These are phyloP conservation scores for Vaccinium macrocarpon DNA, from an alignment of 148 eudicot genomes.

Conservation along the genomic window DNA sequence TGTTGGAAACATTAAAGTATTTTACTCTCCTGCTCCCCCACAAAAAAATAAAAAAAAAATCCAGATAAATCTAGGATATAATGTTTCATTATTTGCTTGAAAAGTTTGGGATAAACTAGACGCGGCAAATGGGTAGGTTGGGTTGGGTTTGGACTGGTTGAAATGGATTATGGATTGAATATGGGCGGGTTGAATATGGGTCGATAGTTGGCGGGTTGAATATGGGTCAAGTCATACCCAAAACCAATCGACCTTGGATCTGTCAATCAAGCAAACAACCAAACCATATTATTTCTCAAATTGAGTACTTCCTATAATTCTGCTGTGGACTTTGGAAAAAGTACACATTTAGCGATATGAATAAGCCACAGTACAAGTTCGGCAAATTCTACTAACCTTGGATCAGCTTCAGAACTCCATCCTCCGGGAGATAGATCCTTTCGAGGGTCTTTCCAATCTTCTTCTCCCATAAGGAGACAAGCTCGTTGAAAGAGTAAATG, in stretches of 20 bases:
- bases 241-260: background rate
- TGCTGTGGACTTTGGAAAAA: background rate
- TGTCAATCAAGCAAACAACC: background rate
- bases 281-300: background rate
- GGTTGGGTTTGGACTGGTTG: no score
- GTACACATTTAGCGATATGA: background rate
- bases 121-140: no score
- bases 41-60: no score
- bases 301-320: background rate
- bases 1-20: no score
- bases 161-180: no score
- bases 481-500: constrained; percentile 38
- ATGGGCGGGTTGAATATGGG: no score
- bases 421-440: constrained; percentile 36
- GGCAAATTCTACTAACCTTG: constrained; percentile 24
- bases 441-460: constrained; percentile 44
- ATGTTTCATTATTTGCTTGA: background rate
- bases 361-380: background rate
- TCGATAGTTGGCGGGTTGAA: no score
- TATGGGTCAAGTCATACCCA: no score
- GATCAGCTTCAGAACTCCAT: constrained; percentile 36
- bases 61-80: no score
- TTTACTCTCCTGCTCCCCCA: no score
- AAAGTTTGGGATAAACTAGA: background rate
- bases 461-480: constrained; percentile 55